Conservation (phyloP, 2,329 filamentous ascomycete genomes). For the Arachnopeziza araneosa region DNA sequence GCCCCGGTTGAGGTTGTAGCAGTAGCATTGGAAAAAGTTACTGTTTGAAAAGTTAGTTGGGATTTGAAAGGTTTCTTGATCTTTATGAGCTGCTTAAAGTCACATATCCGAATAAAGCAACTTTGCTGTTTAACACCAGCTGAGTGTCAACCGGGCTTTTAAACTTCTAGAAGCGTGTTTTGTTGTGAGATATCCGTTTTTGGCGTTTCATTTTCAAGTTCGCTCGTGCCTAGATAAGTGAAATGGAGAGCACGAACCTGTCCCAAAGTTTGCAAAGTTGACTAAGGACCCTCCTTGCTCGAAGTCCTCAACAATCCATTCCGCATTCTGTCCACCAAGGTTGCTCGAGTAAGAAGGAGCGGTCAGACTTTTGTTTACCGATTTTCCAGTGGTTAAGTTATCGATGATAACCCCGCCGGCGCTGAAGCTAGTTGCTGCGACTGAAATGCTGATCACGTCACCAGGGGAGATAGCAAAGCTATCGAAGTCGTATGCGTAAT, state of each 20-base stretch:
- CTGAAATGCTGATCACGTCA: constrained; percentile 37
- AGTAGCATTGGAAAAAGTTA: not conserved
- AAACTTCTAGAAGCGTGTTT: no score
- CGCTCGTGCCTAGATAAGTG: not conserved
- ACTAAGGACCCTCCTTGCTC: constrained; percentile 35
- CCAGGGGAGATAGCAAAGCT: constrained; percentile 38
- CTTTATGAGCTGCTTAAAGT: no score
- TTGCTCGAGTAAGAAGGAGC: constrained; percentile 28
- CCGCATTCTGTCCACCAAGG: constrained; percentile 41
- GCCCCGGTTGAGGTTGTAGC: not conserved
- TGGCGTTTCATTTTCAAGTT: not conserved
- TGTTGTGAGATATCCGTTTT: not conserved
- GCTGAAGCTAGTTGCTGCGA: constrained; percentile 34
- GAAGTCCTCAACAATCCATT: constrained; percentile 49
- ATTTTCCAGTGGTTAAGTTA: constrained; percentile 40
- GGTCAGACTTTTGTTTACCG: constrained; percentile 36
- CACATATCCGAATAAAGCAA: no score
- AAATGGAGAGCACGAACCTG: not conserved
- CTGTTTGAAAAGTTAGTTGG: not conserved
- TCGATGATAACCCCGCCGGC: constrained; percentile 39
- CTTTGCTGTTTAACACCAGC: no score
- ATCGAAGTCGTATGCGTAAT: constrained; percentile 45
- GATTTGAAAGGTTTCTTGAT: not conserved
- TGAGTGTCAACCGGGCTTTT: no score
- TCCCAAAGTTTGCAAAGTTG: constrained; percentile 41